Conservation (phyloP, 2,329 filamentous ascomycete genomes). For the Xylariaceae sp. region DNA sequence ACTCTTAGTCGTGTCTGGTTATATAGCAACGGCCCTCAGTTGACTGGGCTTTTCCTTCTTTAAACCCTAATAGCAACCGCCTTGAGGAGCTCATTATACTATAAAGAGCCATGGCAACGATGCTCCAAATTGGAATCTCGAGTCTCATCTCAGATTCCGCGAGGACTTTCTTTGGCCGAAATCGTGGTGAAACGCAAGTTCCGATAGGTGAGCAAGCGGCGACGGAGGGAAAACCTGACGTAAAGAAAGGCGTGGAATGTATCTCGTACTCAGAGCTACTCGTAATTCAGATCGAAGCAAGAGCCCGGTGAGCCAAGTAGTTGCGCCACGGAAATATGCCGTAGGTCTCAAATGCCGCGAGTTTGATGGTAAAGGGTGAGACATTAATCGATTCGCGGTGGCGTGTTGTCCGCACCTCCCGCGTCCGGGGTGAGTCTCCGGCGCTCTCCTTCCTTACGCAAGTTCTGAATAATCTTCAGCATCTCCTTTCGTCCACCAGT, state of each 20-base stretch:
- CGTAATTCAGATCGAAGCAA: neutral
- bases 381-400: slow-evolving; percentile 41
- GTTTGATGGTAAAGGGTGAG: neutral
- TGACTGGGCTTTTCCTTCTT: neutral
- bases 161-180: neutral
- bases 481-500: slow-evolving; percentile 81
- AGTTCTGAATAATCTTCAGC: slow-evolving; percentile 77
- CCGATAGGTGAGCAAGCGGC: neutral
- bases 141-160: neutral
- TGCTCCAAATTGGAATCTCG: neutral
- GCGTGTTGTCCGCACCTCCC: slow-evolving; percentile 28
- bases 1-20: slow-evolving; percentile 1
- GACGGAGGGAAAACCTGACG: neutral
- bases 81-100: neutral
- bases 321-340: neutral
- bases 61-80: neutral
- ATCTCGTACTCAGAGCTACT: neutral
- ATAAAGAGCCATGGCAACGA: neutral
- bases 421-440: slow-evolving; percentile 45
- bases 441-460: slow-evolving; percentile 81
- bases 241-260: neutral
- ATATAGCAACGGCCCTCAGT: neutral
- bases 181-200: neutral
- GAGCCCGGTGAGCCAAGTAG: neutral
- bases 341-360: neutral